Evolutionary conservation across 2,329 filamentous ascomycete genomes (phyloP).

Genomic region (Furcasterigmium furcatum): DNA sequence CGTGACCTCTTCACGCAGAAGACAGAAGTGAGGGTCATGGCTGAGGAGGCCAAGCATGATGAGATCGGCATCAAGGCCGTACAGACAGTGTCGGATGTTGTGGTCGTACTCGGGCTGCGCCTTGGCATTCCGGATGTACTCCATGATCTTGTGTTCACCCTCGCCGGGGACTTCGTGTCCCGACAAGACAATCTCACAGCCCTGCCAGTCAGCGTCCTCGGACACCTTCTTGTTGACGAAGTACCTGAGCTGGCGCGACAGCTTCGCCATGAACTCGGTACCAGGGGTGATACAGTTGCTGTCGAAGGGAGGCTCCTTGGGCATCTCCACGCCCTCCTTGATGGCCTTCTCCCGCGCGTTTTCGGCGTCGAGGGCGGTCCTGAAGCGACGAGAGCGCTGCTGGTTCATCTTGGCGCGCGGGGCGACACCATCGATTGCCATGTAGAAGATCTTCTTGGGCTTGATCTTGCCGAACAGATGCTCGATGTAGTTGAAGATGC

Average conservation of each 20-base stretch:
- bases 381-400: slow-evolving; percentile 90
- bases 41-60: slow-evolving; percentile 98
- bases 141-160: slow-evolving; percentile 99
- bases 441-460: slow-evolving; percentile 97
- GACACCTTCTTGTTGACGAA: slow-evolving; percentile 99
- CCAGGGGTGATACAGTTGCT: slow-evolving; percentile 98
- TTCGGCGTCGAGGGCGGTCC: slow-evolving; percentile 89
- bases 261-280: slow-evolving; percentile 96
- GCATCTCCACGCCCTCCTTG: slow-evolving; percentile 83
- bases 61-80: slow-evolving; percentile 93
- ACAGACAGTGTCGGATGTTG: slow-evolving; percentile 94
- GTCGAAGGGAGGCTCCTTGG: slow-evolving; percentile 93
- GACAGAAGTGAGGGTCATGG: slow-evolving; percentile 96
- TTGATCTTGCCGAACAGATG: slow-evolving; percentile 99
- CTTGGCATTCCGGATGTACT: slow-evolving; percentile 97
- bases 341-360: slow-evolving; percentile 90
- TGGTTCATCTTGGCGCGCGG: slow-evolving; percentile 99
- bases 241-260: slow-evolving; percentile 92
- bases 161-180: slow-evolving; percentile 98
- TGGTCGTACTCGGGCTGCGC: slow-evolving; percentile 89
- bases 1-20: slow-evolving; percentile 95
- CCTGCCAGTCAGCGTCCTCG: slow-evolving; percentile 96
- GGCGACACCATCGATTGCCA: slow-evolving; percentile 97
- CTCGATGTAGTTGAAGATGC: slow-evolving; percentile 99
- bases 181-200: slow-evolving; percentile 91